Evolutionary conservation across 108 stramenopile genomes (phyloP).

Genomic region (Nitzschia sp.): DNA sequence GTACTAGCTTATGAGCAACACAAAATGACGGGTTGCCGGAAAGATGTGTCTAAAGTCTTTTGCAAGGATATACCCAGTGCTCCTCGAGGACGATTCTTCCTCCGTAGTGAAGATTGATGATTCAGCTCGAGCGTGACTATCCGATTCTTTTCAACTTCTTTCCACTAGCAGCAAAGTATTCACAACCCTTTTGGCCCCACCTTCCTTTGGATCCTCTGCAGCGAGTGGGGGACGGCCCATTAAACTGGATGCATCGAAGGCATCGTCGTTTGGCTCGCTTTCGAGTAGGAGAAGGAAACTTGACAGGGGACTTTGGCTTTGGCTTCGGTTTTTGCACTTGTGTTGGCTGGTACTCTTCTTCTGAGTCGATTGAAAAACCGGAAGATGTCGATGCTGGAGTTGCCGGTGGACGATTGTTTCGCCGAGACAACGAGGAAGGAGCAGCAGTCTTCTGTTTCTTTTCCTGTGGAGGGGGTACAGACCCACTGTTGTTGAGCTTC

Average conservation of each 20-base stretch:
- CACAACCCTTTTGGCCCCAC: constrained; percentile 1
- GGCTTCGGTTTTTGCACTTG: no score
- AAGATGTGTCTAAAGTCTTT: no score
- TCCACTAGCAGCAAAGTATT: not conserved
- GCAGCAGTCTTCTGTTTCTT: not conserved
- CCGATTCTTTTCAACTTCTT: not conserved
- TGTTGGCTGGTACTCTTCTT: no score
- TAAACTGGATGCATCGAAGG: not conserved
- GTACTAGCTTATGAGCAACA: no score
- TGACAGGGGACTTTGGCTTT: not conserved
- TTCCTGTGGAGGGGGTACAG: not conserved
- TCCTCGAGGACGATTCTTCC: no score
- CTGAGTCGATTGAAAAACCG: no score
- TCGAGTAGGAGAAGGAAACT: not conserved
- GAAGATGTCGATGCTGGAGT: no score
- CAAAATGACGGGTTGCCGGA: no score
- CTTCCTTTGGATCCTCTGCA: not conserved
- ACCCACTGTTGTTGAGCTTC: not conserved
- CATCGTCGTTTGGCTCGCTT: constrained; percentile 2
- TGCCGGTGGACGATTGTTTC: no score
- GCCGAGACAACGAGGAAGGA: no score
- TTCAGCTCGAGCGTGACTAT: not conserved
- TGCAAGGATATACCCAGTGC: no score
- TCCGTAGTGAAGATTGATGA: no score
- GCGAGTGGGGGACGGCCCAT: not conserved